phyloP scores from a whole-genome alignment of 768 basidiomycete genomes.

The Candolleomyces efflorescens region DNA sequence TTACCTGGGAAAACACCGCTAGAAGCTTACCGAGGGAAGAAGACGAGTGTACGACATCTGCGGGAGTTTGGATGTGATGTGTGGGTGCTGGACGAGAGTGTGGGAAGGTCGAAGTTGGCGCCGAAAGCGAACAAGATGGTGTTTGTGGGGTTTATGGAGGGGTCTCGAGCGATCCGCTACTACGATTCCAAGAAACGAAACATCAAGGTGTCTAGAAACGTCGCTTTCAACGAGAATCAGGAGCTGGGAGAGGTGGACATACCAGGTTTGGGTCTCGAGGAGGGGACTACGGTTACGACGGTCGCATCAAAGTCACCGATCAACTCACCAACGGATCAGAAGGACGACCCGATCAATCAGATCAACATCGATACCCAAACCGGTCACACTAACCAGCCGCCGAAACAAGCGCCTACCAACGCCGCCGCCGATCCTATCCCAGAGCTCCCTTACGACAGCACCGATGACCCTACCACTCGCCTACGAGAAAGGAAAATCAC shows the following conservation, averaged over 20 bases:
- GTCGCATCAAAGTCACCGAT: no score
- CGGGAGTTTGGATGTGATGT: conserved; percentile 33
- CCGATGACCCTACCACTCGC: no score
- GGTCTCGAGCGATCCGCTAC: conserved; percentile 18
- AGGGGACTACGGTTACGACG: background rate
- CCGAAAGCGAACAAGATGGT: conserved; percentile 3
- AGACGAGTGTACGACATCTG: conserved; percentile 24
- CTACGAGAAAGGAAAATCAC: no score
- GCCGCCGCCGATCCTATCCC: no score
- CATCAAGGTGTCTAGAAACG: conserved; percentile 22
- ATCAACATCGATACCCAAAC: background rate
- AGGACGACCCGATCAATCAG: no score
- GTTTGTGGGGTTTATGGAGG: conserved; percentile 16
- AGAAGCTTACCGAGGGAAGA: conserved; percentile 15
- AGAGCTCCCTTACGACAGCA: no score
- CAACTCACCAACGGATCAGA: no score
- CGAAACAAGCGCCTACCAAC: no score
- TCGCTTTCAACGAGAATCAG: conserved; percentile 20
- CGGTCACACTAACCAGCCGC: background rate
- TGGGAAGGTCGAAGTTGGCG: background rate
- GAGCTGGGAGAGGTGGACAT: conserved; percentile 8
- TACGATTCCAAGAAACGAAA: conserved; percentile 15
- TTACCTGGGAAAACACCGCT: conserved; percentile 20
- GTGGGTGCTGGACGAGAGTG: conserved; percentile 23
- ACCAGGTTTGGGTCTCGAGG: background rate